Evolutionary conservation across 345 rosid species (phyloP), one percentile per base, ranked within the genome.

Genomic region (Rubroshorea leprosula): DNA sequence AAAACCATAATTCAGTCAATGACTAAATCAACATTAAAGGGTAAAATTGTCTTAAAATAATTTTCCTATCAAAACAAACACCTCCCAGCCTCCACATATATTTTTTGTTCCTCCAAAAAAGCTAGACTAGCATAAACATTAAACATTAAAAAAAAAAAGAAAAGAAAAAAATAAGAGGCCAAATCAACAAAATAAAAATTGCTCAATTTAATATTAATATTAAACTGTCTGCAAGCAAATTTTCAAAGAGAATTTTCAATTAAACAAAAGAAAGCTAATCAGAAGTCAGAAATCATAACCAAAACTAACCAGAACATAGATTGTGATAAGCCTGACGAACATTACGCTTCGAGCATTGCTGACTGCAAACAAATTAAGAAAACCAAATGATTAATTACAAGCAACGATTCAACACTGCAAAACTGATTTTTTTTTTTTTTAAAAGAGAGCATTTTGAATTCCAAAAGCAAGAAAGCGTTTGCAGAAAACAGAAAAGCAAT

Each of bases 281-380:
- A 38, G n/a, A n/a, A n/a, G n/a, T n/a, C n/a, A 38, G 1, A 50
- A 52, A 17, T 19, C 51, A 49, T 8, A n/a, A 62, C 20, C 43
- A 43, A 26, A 63, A 78, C 89, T 76, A 65, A 93, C 99, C 99
- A 61, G 77, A 0, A 57, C 99, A 93, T n/a, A 93, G 68, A 66
- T 74, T 89, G 77, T 93, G 99, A 61, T 87, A 87, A 19, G 97
- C 99, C 69, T 89, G 99, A 69, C 97, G 99, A 60, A 93, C 99
- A 48, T 82, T 78, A 35, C 96, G 88, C 66, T 87, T 93, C 0
- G 85, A 59, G 63, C 96, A 82, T 23, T 62, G 51, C 68, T 80
- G 87, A 63, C 91, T 85, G 75, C 38, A n/a, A n/a, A 64, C 55
- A 24, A 18, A 25, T 19, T 19, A 19, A 20, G 31, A 58, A 22